A percentile compares a stretch with the other conserved stretches of the same genome.
Evolutionary conservation across 805 yeast species (phyloP).

Genomic region (Pichia californica): DNA sequence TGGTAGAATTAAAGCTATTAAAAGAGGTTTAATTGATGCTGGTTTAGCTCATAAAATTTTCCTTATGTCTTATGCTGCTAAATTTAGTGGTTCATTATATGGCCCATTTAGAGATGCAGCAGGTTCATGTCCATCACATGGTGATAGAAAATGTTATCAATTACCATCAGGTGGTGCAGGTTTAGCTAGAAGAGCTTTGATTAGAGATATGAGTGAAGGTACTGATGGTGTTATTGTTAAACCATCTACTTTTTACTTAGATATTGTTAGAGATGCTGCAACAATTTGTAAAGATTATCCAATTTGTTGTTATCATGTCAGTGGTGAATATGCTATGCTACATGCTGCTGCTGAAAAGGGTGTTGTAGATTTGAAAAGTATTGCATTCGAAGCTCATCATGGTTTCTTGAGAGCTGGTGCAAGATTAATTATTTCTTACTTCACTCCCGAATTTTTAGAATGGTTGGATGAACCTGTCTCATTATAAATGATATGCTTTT

Average conservation of each 20-base stretch:
- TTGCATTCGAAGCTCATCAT: slow-evolving; percentile 80
- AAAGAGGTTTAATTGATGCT: slow-evolving; percentile 72
- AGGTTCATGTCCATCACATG: slow-evolving; percentile 79
- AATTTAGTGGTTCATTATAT: slow-evolving; percentile 82
- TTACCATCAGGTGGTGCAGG: slow-evolving; percentile 92
- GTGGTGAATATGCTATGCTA: slow-evolving; percentile 96
- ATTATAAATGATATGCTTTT: slow-evolving; percentile 11
- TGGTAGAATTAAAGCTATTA: slow-evolving; percentile 86
- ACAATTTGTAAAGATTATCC: slow-evolving; percentile 80
- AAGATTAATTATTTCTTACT: slow-evolving; percentile 80
- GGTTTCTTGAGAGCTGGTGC: slow-evolving; percentile 97
- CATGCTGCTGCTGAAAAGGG: slow-evolving; percentile 98
- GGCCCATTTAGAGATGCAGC: slow-evolving; percentile 99
- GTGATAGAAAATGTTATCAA: slow-evolving; percentile 91
- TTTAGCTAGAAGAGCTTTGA: slow-evolving; percentile 84
- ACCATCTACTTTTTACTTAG: slow-evolving; percentile 93
- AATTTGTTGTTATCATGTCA: slow-evolving; percentile 89
- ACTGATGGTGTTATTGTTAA: slow-evolving; percentile 94
- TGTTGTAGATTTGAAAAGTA: slow-evolving; percentile 71
- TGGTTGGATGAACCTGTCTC: slow-evolving; percentile 55
- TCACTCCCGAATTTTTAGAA: slow-evolving; percentile 91
- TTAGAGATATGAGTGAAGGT: slow-evolving; percentile 85
- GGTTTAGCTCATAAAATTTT: slow-evolving; percentile 82
- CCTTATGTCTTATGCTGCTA: slow-evolving; percentile 91
- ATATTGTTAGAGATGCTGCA: slow-evolving; percentile 83